Evolutionary conservation across 106 monocot genomes (phyloP).

Genomic region (Dendrobium huoshanense): DNA sequence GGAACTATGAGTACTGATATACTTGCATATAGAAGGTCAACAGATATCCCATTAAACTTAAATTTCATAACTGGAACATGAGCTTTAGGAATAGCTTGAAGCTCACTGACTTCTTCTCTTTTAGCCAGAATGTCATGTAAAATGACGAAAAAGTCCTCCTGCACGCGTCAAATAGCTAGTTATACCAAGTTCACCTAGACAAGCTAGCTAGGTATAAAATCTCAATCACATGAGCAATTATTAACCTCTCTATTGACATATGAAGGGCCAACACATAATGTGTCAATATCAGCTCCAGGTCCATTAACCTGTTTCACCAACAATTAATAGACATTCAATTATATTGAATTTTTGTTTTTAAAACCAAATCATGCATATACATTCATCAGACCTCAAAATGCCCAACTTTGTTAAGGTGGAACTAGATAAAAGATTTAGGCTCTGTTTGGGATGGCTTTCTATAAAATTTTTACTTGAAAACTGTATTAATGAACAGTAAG

Average conservation of each 20-base stretch:
- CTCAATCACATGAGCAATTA: neutral
- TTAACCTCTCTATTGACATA: constrained; percentile 91
- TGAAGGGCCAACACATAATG: constrained; percentile 90
- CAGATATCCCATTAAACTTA: constrained; percentile 83
- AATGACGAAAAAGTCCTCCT: constrained; percentile 89
- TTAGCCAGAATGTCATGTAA: constrained; percentile 70
- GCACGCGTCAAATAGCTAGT: constrained; percentile 3
- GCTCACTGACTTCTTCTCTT: constrained; percentile 78
- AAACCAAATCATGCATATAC: no score
- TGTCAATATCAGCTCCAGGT: constrained; percentile 90
- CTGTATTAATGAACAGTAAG: no score
- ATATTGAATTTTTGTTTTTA: no score
- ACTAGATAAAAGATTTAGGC: no score
- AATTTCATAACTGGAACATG: constrained; percentile 98
- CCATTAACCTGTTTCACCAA: constrained; percentile 65
- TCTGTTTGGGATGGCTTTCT: no score
- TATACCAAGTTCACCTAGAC: neutral
- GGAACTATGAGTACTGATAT: no score
- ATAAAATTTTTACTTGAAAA: no score
- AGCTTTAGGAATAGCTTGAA: constrained; percentile 87
- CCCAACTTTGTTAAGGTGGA: no score
- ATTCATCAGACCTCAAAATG: no score
- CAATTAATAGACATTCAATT: neutral
- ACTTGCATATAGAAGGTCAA: constrained; percentile 87
- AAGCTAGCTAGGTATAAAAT: no score